These are phyloP conservation scores for Podospora australis DNA, from an alignment of 495 filamentous ascomycete genomes.

Conservation along the genomic window DNA sequence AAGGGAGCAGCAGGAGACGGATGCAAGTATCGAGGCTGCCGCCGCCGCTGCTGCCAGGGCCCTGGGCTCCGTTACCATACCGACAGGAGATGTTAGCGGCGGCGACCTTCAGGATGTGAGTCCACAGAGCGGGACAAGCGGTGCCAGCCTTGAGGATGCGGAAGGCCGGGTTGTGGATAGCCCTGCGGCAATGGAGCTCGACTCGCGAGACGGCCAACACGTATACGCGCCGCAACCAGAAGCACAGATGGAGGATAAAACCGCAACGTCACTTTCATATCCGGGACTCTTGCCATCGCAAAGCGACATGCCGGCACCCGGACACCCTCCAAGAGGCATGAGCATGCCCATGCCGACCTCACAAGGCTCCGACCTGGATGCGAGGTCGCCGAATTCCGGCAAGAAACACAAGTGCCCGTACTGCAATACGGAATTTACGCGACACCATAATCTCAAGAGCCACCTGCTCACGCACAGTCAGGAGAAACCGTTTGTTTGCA, in stretches of 20 bases:
- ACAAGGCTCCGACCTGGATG: conserved; percentile 40
- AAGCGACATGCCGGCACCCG: conserved; percentile 33
- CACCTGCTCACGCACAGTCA: conserved; percentile 97
- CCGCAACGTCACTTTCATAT: conserved; percentile 37
- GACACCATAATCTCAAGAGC: conserved; percentile 98
- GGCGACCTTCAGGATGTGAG: conserved; percentile 32
- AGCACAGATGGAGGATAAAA: conserved; percentile 44
- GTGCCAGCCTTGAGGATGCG: conserved; percentile 31
- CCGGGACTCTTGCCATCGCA: conserved; percentile 33
- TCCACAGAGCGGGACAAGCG: conserved; percentile 34
- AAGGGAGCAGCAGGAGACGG: conserved; percentile 10
- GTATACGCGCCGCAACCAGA: conserved; percentile 36
- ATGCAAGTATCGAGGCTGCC: conserved; percentile 30
- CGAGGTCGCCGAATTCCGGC: conserved; percentile 51
- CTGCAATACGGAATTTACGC: conserved; percentile 92
- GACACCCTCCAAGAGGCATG: conserved; percentile 56
- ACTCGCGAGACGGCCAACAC: conserved; percentile 27
- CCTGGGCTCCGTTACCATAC: conserved; percentile 29
- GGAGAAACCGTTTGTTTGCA: conserved; percentile 92
- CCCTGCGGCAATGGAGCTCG: conserved; percentile 39
- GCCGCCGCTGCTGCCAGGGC: conserved; percentile 21
- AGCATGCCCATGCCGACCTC: conserved; percentile 69
- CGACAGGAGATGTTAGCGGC: conserved; percentile 22
- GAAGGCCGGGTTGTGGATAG: conserved; percentile 34
- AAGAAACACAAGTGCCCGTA: conserved; percentile 96